Evolutionary conservation across 2,329 filamentous ascomycete species (phyloP).

Genomic region (Whalleya microplaca): DNA sequence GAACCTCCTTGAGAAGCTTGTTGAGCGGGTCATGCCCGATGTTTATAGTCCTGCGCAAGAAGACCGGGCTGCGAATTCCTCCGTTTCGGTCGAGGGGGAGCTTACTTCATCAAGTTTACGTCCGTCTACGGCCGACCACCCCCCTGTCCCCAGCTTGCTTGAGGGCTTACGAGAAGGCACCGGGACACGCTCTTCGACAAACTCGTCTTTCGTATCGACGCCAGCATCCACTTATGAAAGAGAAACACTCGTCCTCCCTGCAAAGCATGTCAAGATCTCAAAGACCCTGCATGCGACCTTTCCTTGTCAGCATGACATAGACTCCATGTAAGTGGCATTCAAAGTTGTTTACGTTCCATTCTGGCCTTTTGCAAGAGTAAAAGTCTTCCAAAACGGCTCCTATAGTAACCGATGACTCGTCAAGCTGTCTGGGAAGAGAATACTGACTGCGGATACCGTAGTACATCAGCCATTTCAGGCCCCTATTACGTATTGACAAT

Average conservation of each 20-base stretch:
- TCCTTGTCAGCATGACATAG: constrained; percentile 40
- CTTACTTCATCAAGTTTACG: constrained; percentile 30
- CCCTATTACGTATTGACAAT: constrained; percentile 35
- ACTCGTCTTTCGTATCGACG: constrained; percentile 21
- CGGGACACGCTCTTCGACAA: constrained; percentile 18
- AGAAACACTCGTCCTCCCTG: constrained; percentile 19
- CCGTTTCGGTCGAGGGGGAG: constrained; percentile 33
- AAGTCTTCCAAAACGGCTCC: too few relatives aligned
- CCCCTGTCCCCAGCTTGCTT: constrained; percentile 36
- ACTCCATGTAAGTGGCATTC: constrained; percentile 34
- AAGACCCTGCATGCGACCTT: constrained; percentile 39
- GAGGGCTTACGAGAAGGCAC: constrained; percentile 18
- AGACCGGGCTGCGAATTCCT: constrained; percentile 32
- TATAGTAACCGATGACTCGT: too few relatives aligned
- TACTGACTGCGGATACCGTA: too few relatives aligned
- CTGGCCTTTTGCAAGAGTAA: too few relatives aligned
- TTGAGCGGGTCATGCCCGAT: constrained; percentile 42
- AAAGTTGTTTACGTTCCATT: too few relatives aligned
- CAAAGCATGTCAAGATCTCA: constrained; percentile 40
- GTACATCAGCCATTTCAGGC: constrained; percentile 28
- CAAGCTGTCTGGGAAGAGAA: too few relatives aligned
- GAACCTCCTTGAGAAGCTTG: constrained; percentile 49
- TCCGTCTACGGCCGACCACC: constrained; percentile 34
- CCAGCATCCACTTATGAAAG: constrained; percentile 24
- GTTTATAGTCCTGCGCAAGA: constrained; percentile 28